phyloP scores from a whole-genome alignment of 1,284 basidiomycete species.

The Irpex lacteus region DNA sequence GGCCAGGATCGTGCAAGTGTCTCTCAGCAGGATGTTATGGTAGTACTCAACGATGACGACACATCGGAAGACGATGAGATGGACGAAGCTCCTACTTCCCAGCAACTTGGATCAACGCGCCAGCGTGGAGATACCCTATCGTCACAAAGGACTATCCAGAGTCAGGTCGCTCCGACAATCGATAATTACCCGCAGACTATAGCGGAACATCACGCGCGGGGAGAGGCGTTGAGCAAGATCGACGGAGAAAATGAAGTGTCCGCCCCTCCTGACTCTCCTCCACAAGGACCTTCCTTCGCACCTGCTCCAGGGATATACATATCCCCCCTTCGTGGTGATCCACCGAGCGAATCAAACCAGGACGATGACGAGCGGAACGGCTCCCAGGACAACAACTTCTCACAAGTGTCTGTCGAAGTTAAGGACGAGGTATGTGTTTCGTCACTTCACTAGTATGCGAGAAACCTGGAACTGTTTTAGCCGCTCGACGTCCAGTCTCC shows the following conservation, averaged over 20 bases:
- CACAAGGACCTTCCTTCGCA: constrained; percentile 31
- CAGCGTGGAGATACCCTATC: too few species aligned
- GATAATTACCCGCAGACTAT: not conserved
- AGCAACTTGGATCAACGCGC: not conserved
- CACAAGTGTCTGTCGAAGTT: not conserved
- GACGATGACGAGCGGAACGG: not conserved
- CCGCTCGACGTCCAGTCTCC: not conserved
- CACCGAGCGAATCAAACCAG: not conserved
- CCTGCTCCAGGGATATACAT: constrained; percentile 44
- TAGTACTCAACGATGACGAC: not conserved
- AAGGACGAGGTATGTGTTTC: not conserved
- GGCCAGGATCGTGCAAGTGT: not conserved
- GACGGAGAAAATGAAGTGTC: not conserved
- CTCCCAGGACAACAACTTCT: not conserved
- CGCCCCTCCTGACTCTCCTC: not conserved
- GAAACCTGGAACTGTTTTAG: not conserved
- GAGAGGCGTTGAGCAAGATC: too few species aligned
- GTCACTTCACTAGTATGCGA: not conserved
- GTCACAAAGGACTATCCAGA: too few species aligned
- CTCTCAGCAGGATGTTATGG: not conserved
- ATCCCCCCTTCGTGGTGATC: constrained; percentile 38
- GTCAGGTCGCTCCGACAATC: too few species aligned
- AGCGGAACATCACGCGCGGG: not conserved
- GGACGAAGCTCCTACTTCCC: not conserved
- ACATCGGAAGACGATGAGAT: not conserved